These are phyloP conservation scores for Sambucus nigra DNA, from an alignment of 129 eudicot genomes.

Conservation along the genomic window DNA sequence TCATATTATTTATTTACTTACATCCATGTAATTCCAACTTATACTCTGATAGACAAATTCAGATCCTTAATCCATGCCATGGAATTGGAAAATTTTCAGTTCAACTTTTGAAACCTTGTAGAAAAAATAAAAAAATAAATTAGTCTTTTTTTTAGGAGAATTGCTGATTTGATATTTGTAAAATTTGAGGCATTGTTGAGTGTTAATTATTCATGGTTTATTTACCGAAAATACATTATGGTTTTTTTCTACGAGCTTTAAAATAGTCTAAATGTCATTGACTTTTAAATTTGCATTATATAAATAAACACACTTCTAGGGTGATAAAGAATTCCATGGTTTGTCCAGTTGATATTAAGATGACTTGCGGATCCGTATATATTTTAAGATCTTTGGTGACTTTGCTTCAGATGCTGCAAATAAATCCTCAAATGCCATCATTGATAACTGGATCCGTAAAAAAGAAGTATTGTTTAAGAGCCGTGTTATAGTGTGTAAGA, in stretches of 20 bases:
- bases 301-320: not conserved
- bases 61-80: too few species aligned
- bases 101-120: too few species aligned
- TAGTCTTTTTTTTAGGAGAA: too few species aligned
- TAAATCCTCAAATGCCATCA: constrained; percentile 4
- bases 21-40: too few species aligned
- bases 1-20: too few species aligned
- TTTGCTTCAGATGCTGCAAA: constrained; percentile 17
- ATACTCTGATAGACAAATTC: too few species aligned
- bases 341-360: not conserved
- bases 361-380: not conserved
- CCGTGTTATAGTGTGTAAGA: constrained; percentile 15
- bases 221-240: not conserved
- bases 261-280: not conserved
- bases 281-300: not conserved
- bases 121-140: too few species aligned
- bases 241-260: not conserved
- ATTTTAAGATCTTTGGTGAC: not conserved
- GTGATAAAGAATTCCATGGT: not conserved
- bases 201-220: not conserved
- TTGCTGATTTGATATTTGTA: not conserved
- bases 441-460: not conserved
- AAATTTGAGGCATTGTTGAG: not conserved
- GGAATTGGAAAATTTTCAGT: too few species aligned
- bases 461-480: constrained; percentile 11